Percentiles rank a stretch among this genome's conserved stretches.
phyloP scores from a whole-genome alignment of 345 rosid genomes.

The Stellera chamaejasme region DNA sequence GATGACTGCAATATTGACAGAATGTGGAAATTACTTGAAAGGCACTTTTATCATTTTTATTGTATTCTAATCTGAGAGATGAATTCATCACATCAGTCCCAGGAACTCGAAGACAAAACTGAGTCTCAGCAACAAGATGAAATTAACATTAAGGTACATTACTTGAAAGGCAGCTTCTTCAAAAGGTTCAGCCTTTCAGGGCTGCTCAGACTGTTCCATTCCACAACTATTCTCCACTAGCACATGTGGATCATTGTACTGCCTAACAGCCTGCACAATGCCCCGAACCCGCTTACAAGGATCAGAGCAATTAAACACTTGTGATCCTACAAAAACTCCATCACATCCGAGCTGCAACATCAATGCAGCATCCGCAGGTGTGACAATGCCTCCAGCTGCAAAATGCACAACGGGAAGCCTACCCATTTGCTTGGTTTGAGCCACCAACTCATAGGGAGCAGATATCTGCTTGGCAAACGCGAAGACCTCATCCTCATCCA shows the following conservation, averaged over 20 bases:
- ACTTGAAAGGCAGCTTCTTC: conserved; percentile 8
- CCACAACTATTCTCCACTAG: conserved; percentile 45
- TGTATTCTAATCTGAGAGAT: too few relatives aligned
- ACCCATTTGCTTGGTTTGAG: conserved; percentile 62
- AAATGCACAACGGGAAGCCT: conserved; percentile 52
- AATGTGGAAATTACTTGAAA: too few relatives aligned
- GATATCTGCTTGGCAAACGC: conserved; percentile 41
- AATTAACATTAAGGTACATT: conserved; percentile 7
- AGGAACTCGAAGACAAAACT: neutral
- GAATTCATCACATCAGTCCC: neutral
- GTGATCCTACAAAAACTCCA: conserved; percentile 46
- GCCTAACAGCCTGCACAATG: conserved; percentile 55
- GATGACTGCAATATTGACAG: too few relatives aligned
- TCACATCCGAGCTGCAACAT: conserved; percentile 71
- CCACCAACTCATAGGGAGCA: conserved; percentile 52
- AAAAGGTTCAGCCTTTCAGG: conserved; percentile 6
- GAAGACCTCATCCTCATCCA: conserved; percentile 52
- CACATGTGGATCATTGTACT: conserved; percentile 48
- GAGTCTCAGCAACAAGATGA: neutral
- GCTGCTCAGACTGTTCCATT: conserved; percentile 26
- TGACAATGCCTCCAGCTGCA: conserved; percentile 51
- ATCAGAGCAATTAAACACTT: conserved; percentile 36
- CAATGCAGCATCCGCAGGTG: conserved; percentile 59
- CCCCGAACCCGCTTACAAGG: conserved; percentile 39
- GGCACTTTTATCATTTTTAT: too few relatives aligned